Percentiles rank a stretch among this genome's conserved stretches.
These are phyloP conservation scores for Chrysoporthe deuterocubensis DNA, from an alignment of 2,329 filamentous ascomycete species.

Conservation along the genomic window DNA sequence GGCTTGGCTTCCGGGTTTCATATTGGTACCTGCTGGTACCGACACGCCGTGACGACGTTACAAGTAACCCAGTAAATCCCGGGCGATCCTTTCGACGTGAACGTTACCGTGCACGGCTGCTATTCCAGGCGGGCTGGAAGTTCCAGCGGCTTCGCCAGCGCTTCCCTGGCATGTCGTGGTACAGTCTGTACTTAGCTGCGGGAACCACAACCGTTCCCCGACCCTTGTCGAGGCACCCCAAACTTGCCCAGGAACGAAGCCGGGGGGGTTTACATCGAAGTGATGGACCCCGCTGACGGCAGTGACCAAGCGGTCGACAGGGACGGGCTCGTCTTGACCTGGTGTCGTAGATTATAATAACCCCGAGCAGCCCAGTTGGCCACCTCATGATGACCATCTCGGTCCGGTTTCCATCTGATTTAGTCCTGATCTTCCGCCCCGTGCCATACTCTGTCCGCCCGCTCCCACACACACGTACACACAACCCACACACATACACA, in stretches of 20 bases:
- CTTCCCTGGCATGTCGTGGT: slow-evolving; percentile 1
- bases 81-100: background rate
- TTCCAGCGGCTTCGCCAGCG: background rate
- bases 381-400: slow-evolving; percentile 2
- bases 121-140: background rate
- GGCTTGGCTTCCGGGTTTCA: background rate
- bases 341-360: slow-evolving; percentile 27
- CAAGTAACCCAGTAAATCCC: background rate
- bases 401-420: background rate
- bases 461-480: background rate
- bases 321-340: slow-evolving; percentile 27
- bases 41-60: background rate
- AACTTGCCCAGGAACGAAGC: slow-evolving; percentile 23
- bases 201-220: slow-evolving; percentile 22
- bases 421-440: background rate
- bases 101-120: background rate
- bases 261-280: slow-evolving; percentile 18
- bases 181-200: slow-evolving; percentile 10
- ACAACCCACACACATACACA: background rate
- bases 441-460: background rate
- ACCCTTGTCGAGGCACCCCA: slow-evolving; percentile 21
- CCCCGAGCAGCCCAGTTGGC: slow-evolving; percentile 8
- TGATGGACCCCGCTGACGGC: slow-evolving; percentile 25
- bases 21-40: background rate
- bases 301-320: slow-evolving; percentile 21